Conservation (phyloP, 129 eudicot species). For the Centaurea solstitialis region DNA sequence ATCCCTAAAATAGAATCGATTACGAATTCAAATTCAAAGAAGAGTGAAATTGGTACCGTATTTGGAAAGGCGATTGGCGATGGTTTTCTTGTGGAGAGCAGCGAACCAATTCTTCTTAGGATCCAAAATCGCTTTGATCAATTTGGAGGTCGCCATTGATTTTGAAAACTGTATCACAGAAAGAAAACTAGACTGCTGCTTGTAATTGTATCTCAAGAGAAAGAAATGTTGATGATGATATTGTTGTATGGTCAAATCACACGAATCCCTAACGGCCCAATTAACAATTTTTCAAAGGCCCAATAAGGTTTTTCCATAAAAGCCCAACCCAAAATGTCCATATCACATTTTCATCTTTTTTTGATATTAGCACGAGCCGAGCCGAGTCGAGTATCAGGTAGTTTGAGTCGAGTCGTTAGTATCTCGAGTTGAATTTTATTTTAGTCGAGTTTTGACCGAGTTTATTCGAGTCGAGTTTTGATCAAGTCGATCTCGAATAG, state of each 20-base stretch:
- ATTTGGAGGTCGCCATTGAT: conserved; percentile 41
- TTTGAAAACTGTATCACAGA: background rate
- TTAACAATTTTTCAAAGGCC: background rate
- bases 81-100: conserved; percentile 50
- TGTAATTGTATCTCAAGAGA: background rate
- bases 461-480: too few species aligned
- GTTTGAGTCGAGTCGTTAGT: too few species aligned
- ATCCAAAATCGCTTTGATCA: conserved; percentile 44
- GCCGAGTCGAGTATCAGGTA: too few species aligned
- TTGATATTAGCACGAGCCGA: too few species aligned
- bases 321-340: background rate
- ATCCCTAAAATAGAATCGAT: background rate
- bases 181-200: background rate
- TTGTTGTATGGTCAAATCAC: background rate
- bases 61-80: conserved; percentile 51
- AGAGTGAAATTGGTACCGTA: conserved; percentile 31
- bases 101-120: conserved; percentile 62
- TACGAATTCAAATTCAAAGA: background rate
- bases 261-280: background rate
- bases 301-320: background rate
- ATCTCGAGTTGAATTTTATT: too few species aligned
- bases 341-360: background rate
- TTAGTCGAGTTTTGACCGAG: too few species aligned
- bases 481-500: too few species aligned
- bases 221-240: background rate